A percentile compares a stretch with the other conserved stretches of the same genome.
Conservation (phyloP, 169 alveolate species). For the Condylostoma magnum region DNA sequence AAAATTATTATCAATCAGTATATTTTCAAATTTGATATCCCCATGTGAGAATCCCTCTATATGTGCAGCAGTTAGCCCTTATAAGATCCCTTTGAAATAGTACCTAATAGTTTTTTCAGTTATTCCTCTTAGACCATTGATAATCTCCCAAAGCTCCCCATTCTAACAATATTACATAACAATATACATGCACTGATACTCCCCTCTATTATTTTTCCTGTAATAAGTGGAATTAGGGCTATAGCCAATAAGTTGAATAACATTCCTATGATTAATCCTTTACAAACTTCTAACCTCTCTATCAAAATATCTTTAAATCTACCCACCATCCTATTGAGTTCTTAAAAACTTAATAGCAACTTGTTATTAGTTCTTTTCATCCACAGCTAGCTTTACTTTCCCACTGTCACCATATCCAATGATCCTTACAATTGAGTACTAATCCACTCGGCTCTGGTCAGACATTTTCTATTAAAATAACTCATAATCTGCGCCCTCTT, state of each 20-base stretch:
- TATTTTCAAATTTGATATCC: conserved; percentile 64
- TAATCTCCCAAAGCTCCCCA: neutral
- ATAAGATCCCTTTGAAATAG: conserved; percentile 2
- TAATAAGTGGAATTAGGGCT: conserved; percentile 1
- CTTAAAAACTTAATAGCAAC: neutral
- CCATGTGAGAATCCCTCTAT: conserved; percentile 45
- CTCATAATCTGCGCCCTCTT: conserved; percentile 99
- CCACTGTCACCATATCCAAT: neutral
- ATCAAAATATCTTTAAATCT: neutral
- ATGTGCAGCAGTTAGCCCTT: conserved; percentile 30
- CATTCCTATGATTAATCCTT: neutral
- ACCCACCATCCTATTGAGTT: neutral
- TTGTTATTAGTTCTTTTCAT: neutral
- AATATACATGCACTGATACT: neutral
- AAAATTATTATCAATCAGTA: conserved; percentile 41
- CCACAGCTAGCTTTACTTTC: neutral
- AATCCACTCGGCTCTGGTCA: no score
- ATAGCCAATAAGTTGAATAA: neutral
- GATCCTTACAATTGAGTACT: neutral
- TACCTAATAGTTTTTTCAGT: conserved; percentile 21
- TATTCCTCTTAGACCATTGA: conserved; percentile 3
- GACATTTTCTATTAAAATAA: no score
- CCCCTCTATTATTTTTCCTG: neutral
- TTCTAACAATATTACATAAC: conserved; percentile 4
- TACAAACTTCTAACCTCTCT: neutral